These are phyloP conservation scores for Diaporthe humulicola DNA, from an alignment of 2,329 filamentous ascomycete genomes.

Conservation along the genomic window DNA sequence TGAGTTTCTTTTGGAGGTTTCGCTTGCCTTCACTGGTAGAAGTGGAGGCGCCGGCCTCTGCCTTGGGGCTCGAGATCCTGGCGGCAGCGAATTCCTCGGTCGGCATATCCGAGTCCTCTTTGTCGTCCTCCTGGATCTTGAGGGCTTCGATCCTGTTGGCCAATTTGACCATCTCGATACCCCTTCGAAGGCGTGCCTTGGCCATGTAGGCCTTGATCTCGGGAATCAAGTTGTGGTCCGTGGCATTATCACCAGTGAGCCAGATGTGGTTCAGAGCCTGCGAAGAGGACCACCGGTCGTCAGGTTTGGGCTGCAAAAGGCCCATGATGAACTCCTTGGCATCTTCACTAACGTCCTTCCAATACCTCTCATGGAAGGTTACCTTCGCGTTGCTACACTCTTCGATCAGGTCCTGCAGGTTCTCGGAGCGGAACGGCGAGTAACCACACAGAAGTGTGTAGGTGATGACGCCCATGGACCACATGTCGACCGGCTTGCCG, in stretches of 20 bases:
- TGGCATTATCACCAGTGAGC: slow-evolving; percentile 92
- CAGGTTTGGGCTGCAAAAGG: slow-evolving; percentile 83
- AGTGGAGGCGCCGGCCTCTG: slow-evolving; percentile 42
- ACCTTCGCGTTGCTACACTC: slow-evolving; percentile 89
- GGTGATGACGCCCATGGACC: slow-evolving; percentile 98
- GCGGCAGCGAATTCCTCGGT: slow-evolving; percentile 73
- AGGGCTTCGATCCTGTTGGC: slow-evolving; percentile 95
- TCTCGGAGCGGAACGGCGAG: slow-evolving; percentile 97
- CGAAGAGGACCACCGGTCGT: slow-evolving; percentile 82
- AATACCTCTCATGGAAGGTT: slow-evolving; percentile 97
- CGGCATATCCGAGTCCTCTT: slow-evolving; percentile 80
- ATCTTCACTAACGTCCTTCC: slow-evolving; percentile 96
- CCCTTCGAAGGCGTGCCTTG: slow-evolving; percentile 89
- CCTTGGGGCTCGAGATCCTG: slow-evolving; percentile 34
- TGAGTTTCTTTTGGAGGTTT: slow-evolving; percentile 63
- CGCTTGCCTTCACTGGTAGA: slow-evolving; percentile 53
- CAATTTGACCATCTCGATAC: slow-evolving; percentile 96
- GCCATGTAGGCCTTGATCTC: slow-evolving; percentile 96
- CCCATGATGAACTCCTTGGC: slow-evolving; percentile 93
- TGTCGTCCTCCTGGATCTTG: slow-evolving; percentile 91
- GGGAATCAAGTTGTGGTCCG: slow-evolving; percentile 95
- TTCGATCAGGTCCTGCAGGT: slow-evolving; percentile 90
- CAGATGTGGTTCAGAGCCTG: slow-evolving; percentile 86
- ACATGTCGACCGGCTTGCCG: slow-evolving; percentile 99
- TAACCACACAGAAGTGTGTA: slow-evolving; percentile 98